These are phyloP conservation scores for Nothomitra cinnamomea DNA, from an alignment of 2,329 filamentous ascomycete genomes.

Conservation along the genomic window DNA sequence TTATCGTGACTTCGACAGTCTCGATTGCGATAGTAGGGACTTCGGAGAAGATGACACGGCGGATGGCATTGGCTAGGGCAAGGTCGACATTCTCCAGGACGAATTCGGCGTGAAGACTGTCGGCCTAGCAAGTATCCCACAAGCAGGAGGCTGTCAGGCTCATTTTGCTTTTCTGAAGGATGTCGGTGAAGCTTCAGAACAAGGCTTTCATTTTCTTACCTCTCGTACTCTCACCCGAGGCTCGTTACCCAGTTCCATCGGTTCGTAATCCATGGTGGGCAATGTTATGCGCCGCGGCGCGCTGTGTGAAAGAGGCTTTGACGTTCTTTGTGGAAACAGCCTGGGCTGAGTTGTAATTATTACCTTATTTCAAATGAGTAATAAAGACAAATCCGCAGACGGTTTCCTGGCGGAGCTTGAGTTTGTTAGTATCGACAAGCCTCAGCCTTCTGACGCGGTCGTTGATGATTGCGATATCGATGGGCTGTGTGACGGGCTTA, in stretches of 20 bases:
- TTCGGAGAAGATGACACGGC: constrained; percentile 81
- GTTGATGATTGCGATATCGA: too few species aligned
- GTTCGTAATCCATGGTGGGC: constrained; percentile 31
- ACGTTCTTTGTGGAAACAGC: too few species aligned
- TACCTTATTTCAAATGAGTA: too few species aligned
- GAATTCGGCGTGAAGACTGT: constrained; percentile 72
- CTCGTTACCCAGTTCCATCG: constrained; percentile 26
- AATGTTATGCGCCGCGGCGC: not conserved
- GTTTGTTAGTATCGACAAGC: too few species aligned
- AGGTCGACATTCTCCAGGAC: constrained; percentile 79
- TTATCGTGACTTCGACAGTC: constrained; percentile 78
- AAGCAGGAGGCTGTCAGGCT: constrained; percentile 4
- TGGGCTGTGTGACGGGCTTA: too few species aligned
- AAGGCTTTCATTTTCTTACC: constrained; percentile 13
- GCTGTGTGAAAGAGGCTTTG: not conserved
- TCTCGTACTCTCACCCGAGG: constrained; percentile 30
- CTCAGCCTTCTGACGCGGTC: too few species aligned
- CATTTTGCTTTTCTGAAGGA: not conserved
- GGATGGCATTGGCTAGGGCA: constrained; percentile 80
- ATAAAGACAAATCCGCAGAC: too few species aligned
- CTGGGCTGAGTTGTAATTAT: too few species aligned
- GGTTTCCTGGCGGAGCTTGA: too few species aligned
- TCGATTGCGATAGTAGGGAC: constrained; percentile 92
- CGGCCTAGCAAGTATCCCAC: constrained; percentile 41
- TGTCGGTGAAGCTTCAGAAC: not conserved